A percentile compares a stretch with the other conserved stretches of the same genome.
Conservation (phyloP, 192 early-diverging fungal species). For the Coemansia sp. region DNA sequence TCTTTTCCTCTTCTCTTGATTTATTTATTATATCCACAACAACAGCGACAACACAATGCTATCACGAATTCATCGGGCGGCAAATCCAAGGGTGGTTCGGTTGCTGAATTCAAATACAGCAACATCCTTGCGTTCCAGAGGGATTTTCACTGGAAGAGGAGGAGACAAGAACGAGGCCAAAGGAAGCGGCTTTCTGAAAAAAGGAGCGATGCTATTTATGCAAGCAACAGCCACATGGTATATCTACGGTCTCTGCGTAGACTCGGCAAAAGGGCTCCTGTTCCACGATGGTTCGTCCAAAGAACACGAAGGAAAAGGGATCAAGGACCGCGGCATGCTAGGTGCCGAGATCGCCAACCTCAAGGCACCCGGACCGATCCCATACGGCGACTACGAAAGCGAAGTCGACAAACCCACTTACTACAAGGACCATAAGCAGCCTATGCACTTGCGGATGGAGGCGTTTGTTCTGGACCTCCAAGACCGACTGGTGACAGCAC, state of each 20-base stretch:
- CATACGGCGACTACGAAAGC: constrained; percentile 36
- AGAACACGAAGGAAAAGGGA: too few species aligned
- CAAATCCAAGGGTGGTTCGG: neutral
- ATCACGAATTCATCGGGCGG: neutral
- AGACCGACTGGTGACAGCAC: constrained; percentile 63
- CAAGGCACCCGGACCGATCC: constrained; percentile 24
- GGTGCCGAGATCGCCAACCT: constrained; percentile 17
- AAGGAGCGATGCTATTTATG: neutral
- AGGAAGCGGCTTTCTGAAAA: neutral
- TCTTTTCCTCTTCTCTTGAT: neutral
- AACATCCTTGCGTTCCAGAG: neutral
- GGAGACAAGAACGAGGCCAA: neutral
- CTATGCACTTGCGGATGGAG: constrained; percentile 86
- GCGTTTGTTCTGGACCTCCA: constrained; percentile 75
- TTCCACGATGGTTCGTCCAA: neutral
- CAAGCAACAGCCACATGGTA: constrained; percentile 1
- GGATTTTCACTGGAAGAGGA: constrained; percentile 7
- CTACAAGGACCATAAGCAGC: constrained; percentile 27
- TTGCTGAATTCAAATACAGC: neutral
- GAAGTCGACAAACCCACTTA: constrained; percentile 26
- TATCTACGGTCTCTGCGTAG: neutral
- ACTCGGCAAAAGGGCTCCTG: neutral
- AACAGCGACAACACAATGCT: neutral
- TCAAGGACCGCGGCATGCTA: neutral
- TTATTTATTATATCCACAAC: neutral